These are phyloP conservation scores for Starmera pachycereana DNA, from an alignment of 805 yeast genomes.

Conservation along the genomic window DNA sequence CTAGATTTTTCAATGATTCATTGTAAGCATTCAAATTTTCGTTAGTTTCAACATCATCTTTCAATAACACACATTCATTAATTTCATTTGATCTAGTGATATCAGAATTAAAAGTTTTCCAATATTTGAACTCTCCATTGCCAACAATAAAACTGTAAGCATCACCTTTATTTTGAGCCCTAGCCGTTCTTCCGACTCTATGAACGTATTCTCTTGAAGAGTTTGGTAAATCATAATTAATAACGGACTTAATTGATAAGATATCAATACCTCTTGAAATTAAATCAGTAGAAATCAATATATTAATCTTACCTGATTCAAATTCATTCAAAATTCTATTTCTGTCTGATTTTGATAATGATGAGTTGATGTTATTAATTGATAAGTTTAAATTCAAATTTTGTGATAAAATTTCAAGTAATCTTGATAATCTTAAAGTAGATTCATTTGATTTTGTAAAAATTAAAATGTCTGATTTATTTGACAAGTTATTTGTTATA, in stretches of 20 bases:
- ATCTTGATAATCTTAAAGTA: slow-evolving; percentile 64
- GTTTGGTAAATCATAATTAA: slow-evolving; percentile 85
- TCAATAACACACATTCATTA: slow-evolving; percentile 20
- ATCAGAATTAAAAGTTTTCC: slow-evolving; percentile 43
- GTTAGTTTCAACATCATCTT: slow-evolving; percentile 12
- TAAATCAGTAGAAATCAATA: slow-evolving; percentile 76
- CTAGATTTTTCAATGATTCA: slow-evolving; percentile 32
- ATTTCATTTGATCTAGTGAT: slow-evolving; percentile 39
- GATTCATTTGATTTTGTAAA: slow-evolving; percentile 80
- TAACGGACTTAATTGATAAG: slow-evolving; percentile 54
- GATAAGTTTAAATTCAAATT: slow-evolving; percentile 10
- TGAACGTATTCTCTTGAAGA: slow-evolving; percentile 90
- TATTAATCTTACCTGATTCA: slow-evolving; percentile 36
- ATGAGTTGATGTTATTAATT: slow-evolving; percentile 46
- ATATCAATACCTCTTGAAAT: slow-evolving; percentile 95
- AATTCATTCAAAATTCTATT: slow-evolving; percentile 51
- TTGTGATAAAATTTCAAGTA: slow-evolving; percentile 35
- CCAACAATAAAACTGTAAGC: slow-evolving; percentile 72
- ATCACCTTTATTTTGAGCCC: slow-evolving; percentile 74
- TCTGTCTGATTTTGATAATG: slow-evolving; percentile 43
- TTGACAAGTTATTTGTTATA: slow-evolving; percentile 24
- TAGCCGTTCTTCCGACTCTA: slow-evolving; percentile 93
- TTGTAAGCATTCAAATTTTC: slow-evolving; percentile 32
- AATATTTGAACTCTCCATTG: slow-evolving; percentile 59
- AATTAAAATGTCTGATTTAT: slow-evolving; percentile 37